Evolutionary conservation across 441 rosid genomes (phyloP).

Genomic region (Gossypium gossypioides): DNA sequence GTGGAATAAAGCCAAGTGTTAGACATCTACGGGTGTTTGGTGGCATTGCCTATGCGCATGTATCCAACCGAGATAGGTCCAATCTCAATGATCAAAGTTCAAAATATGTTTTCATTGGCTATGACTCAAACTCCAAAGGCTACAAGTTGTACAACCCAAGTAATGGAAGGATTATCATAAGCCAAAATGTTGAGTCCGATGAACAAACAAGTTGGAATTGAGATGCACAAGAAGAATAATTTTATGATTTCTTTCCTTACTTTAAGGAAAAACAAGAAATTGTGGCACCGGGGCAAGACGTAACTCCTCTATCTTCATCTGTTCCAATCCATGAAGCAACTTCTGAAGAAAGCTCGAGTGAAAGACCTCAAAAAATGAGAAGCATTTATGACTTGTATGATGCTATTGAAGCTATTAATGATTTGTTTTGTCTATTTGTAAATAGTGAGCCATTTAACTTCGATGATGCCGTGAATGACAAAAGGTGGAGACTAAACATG

Average conservation of each 20-base stretch:
- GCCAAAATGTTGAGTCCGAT: not conserved
- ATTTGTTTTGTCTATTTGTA: not conserved
- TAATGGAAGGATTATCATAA: not conserved
- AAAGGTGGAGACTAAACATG: no score
- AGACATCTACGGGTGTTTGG: no score
- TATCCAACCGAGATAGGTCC: no score
- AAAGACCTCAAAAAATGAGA: not conserved
- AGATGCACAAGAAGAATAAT: not conserved
- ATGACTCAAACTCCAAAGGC: not conserved
- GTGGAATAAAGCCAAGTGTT: not conserved
- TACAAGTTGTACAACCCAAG: not conserved
- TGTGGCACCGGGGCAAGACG: not conserved
- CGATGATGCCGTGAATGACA: no score
- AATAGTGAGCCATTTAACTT: not conserved
- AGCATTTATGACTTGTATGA: not conserved
- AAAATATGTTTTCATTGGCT: not conserved
- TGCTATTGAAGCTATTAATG: not conserved
- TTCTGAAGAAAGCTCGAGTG: no score
- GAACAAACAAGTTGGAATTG: not conserved
- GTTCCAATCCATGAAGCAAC: no score
- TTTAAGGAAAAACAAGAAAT: no score
- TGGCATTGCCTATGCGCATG: no score
- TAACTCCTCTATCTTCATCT: no score
- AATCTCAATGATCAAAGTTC: not conserved
- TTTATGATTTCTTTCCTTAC: no score